A percentile compares a stretch with the other conserved stretches of the same genome.
These are phyloP conservation scores for Begonia loranthoides DNA, from an alignment of 306 rosid genomes.

Conservation along the genomic window DNA sequence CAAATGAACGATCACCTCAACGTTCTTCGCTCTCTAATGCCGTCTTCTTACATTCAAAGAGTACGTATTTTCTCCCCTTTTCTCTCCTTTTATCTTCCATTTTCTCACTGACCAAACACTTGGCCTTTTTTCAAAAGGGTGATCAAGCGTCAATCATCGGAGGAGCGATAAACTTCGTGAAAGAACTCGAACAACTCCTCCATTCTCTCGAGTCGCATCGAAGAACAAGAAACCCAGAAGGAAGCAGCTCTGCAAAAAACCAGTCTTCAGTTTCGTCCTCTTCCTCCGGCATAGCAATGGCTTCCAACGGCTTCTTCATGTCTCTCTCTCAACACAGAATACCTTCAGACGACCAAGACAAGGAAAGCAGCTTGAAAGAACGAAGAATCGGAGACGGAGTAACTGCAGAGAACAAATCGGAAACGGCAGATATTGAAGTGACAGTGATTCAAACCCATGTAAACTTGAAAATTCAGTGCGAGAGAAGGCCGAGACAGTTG, in stretches of 20 bases:
- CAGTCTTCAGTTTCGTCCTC: slow-evolving; percentile 9
- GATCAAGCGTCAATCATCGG: slow-evolving; percentile 98
- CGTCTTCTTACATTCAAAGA: slow-evolving; percentile 67
- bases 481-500: slow-evolving; percentile 47
- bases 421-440: slow-evolving; percentile 45
- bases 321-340: slow-evolving; percentile 21
- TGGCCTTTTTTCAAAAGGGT: slow-evolving; percentile 33
- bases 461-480: slow-evolving; percentile 65
- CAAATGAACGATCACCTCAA: slow-evolving; percentile 95
- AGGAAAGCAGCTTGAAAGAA: slow-evolving; percentile 9
- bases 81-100: background rate
- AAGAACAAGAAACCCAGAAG: slow-evolving; percentile 35
- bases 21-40: slow-evolving; percentile 85
- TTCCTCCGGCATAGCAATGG: slow-evolving; percentile 14
- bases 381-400: slow-evolving; percentile 25
- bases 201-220: slow-evolving; percentile 67
- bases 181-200: slow-evolving; percentile 77
- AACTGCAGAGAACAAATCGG: slow-evolving; percentile 59
- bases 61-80: slow-evolving; percentile 13
- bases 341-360: slow-evolving; percentile 14
- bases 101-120: background rate
- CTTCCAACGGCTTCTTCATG: slow-evolving; percentile 20
- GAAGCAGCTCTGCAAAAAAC: slow-evolving; percentile 3
- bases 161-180: slow-evolving; percentile 94
- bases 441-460: slow-evolving; percentile 88